phyloP scores from a whole-genome alignment of 768 basidiomycete species.

The Hericium rajendrae region DNA sequence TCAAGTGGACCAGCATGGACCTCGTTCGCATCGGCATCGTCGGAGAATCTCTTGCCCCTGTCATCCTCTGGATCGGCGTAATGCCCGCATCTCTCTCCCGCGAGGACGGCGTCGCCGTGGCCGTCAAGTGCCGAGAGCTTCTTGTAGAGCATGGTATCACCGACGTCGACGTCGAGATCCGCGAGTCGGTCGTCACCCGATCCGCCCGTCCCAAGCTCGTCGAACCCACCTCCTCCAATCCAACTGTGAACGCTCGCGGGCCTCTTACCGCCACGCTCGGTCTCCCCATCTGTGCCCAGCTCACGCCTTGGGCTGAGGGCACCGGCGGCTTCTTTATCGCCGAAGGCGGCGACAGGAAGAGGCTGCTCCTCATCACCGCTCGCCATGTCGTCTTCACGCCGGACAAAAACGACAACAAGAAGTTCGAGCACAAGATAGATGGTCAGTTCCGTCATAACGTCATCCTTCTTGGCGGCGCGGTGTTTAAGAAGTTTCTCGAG shows the following conservation, averaged over 20 bases:
- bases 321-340: conserved; percentile 24
- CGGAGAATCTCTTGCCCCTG: conserved; percentile 9
- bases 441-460: not conserved
- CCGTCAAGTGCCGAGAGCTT: conserved; percentile 18
- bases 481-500: conserved; percentile 20
- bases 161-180: conserved; percentile 21
- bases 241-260: conserved; percentile 19
- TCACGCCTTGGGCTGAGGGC: conserved; percentile 25
- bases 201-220: conserved; percentile 21
- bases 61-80: conserved; percentile 27
- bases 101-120: conserved; percentile 20
- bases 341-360: conserved; percentile 16
- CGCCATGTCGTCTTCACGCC: not conserved
- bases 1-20: conserved; percentile 14
- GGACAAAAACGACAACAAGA: not conserved
- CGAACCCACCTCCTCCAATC: conserved; percentile 13
- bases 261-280: conserved; percentile 29
- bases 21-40: conserved; percentile 11
- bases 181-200: conserved; percentile 18
- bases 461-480: not conserved
- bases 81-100: conserved; percentile 18
- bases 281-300: conserved; percentile 25
- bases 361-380: not conserved
- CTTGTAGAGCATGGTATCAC: conserved; percentile 20
- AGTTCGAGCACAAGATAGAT: not conserved